phyloP scores from a whole-genome alignment of 2,329 filamentous ascomycete species.

The Paradendryphiella salina region DNA sequence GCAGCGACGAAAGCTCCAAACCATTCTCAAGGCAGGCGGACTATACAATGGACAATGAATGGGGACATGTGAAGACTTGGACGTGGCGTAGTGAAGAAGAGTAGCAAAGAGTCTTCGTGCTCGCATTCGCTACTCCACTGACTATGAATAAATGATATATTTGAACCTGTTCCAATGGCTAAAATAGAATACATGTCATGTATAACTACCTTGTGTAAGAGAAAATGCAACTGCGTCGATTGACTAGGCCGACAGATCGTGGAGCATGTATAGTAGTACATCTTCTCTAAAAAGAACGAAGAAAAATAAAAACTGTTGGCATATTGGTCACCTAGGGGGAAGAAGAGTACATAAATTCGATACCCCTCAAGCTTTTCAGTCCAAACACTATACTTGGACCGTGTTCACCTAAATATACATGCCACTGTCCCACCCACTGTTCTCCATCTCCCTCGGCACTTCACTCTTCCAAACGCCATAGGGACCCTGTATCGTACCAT shows the following conservation, averaged over 20 bases:
- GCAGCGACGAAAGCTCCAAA: not conserved
- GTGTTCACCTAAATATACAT: too few relatives aligned
- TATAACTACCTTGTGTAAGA: not conserved
- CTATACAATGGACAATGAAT: not conserved
- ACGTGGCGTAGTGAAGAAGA: conserved; percentile 1
- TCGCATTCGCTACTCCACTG: not conserved
- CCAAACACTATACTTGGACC: too few relatives aligned
- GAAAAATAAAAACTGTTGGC: too few relatives aligned
- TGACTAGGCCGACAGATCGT: not conserved
- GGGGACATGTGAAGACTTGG: not conserved
- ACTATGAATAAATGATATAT: not conserved
- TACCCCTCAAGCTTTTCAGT: too few relatives aligned
- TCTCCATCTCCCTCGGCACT: too few relatives aligned
- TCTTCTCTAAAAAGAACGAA: too few relatives aligned
- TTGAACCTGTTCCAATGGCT: not conserved
- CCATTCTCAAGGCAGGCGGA: not conserved
- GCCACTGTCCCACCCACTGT: too few relatives aligned
- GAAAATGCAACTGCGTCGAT: not conserved
- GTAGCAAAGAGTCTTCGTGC: not conserved
- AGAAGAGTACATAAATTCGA: too few relatives aligned
- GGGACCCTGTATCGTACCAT: too few relatives aligned
- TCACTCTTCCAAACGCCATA: too few relatives aligned
- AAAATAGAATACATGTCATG: not conserved
- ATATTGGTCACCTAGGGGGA: too few relatives aligned
- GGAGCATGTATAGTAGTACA: too few relatives aligned